These are phyloP conservation scores for Ogataea corticis DNA, from an alignment of 805 yeast species.

Conservation along the genomic window DNA sequence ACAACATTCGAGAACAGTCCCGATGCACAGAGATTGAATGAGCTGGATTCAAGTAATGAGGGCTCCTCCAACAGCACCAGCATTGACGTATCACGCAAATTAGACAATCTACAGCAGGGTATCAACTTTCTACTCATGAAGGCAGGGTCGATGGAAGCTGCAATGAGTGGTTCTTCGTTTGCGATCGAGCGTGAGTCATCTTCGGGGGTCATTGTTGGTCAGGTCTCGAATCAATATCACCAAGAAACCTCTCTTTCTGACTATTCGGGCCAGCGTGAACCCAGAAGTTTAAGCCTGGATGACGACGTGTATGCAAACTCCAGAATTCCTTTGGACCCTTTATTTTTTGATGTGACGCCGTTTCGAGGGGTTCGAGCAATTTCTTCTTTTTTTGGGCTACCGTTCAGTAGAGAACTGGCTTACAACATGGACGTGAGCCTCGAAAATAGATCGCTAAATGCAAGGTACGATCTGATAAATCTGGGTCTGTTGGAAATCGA, in stretches of 20 bases:
- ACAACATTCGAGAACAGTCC: neutral
- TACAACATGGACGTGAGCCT: conserved; percentile 14
- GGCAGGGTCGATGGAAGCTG: neutral
- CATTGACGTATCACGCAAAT: neutral
- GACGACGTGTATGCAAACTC: conserved; percentile 8
- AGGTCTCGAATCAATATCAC: neutral
- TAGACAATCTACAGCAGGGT: neutral
- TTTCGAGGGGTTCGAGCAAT: conserved; percentile 25
- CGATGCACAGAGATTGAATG: neutral
- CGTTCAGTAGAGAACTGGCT: conserved; percentile 29
- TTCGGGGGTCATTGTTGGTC: neutral
- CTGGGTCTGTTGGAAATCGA: conserved; percentile 46
- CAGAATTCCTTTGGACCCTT: conserved; percentile 7
- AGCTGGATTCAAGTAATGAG: neutral
- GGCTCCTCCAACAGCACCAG: neutral
- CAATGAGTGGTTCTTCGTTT: neutral
- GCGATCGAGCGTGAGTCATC: neutral
- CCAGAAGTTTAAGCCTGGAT: neutral
- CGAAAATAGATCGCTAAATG: conserved; percentile 2
- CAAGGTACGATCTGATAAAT: conserved; percentile 18
- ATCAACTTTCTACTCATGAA: conserved; percentile 1
- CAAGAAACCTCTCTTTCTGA: too few species aligned
- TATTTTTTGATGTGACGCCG: conserved; percentile 26
- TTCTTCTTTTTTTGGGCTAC: conserved; percentile 22
- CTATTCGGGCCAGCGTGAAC: too few species aligned